Evolutionary conservation across 169 alveolate species (phyloP).

Genomic region (Cystoisospora suis): DNA sequence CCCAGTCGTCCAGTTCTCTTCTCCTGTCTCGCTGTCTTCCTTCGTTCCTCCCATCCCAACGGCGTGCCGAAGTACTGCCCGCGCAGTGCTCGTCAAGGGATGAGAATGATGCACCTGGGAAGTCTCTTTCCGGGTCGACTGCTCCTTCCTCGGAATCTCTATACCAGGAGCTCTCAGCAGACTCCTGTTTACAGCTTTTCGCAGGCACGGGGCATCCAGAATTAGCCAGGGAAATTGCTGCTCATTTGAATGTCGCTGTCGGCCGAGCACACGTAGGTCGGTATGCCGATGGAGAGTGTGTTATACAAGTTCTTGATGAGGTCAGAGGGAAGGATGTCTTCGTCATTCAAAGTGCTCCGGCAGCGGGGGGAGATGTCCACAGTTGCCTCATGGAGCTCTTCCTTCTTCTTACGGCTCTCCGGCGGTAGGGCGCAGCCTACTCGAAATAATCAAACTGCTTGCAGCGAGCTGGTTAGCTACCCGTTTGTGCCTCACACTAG

Average conservation of each 20-base stretch:
- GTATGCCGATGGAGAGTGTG: constrained; percentile 87
- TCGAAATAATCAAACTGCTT: no score
- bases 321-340: constrained; percentile 88
- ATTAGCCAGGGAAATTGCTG: constrained; percentile 75
- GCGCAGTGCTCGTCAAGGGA: not conserved
- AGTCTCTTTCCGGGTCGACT: not conserved
- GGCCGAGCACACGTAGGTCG: constrained; percentile 78
- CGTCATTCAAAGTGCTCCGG: constrained; percentile 83
- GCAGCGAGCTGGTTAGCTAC: no score
- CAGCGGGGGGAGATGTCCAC: constrained; percentile 81
- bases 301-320: constrained; percentile 82
- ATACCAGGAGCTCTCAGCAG: constrained; percentile 69
- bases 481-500: no score
- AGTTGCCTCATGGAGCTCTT: constrained; percentile 69
- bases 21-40: not conserved
- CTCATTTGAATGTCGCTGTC: constrained; percentile 77
- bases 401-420: constrained; percentile 75
- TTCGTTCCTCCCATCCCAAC: not conserved
- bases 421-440: no score
- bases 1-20: not conserved
- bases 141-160: not conserved
- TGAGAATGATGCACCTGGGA: not conserved
- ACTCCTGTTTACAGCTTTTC: constrained; percentile 68
- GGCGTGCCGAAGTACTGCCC: not conserved
- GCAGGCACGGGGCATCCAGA: constrained; percentile 74